Evolutionary conservation across 306 rosid genomes (phyloP), one percentile per base, ranked within the genome.

Genomic region (Rubus parviflorus): DNA sequence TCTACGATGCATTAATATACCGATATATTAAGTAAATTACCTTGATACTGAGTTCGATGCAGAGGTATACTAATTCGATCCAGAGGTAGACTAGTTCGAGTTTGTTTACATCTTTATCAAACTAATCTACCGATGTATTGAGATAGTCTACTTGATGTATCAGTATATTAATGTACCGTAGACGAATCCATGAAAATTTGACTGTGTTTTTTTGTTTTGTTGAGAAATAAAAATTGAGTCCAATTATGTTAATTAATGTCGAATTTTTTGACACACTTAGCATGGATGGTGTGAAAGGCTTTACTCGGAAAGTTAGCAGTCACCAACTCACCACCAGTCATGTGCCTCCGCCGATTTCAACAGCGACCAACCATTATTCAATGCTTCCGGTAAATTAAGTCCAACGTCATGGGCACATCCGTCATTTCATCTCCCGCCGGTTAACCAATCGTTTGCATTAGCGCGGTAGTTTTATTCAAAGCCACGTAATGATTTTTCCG

Each of bases 381-480:
- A 77, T 20, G 63, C 70, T 16, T 65, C 54, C 76, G 54, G 81
- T 45, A 81, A 85, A 83, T 86, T 22, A 54, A 54, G 53, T 35
- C 45, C 17, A 61, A 63, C 20, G 10, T 72, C 68, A 15, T 2
- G 92, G 87, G 83, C 37, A 88, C 19, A 70, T 45, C 9, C 41
- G 92, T 90, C 82, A 80, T 81, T 90, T 72, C 47, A 11, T 3
- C 35, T 17, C 14, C 47, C 1, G 19, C 4, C 0, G 30, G 17
- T 5, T 74, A 30, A 47, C 70, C 47, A 47, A 10, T 60, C 70
- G 47, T 62, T 64, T 11, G 16, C 5, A 16, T 72, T 72, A 79
- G 84, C 85, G 80, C 71, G 81, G 79, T 73, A 77, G 80, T 81
- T 69, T 77, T 68, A 47, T 66, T 73, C 54, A 68, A 57, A 75